Evolutionary conservation across 2,329 filamentous ascomycete genomes (phyloP).

Genomic region (Claviceps lovelessii): DNA sequence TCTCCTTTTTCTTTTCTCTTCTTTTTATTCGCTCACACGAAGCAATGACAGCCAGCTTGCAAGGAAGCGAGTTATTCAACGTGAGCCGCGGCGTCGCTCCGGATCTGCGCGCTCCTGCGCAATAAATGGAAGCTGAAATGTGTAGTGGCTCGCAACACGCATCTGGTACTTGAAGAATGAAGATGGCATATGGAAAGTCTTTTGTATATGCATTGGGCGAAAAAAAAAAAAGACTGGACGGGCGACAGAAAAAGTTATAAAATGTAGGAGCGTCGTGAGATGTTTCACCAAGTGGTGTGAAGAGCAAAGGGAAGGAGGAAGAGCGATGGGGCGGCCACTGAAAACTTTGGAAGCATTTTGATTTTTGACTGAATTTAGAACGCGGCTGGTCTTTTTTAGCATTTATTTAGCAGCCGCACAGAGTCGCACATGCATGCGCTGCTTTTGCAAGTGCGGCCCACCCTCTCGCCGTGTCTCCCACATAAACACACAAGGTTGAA

Average conservation of each 20-base stretch:
- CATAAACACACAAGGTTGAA: background rate
- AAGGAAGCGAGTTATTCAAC: conserved; percentile 15
- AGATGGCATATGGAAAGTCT: conserved; percentile 27
- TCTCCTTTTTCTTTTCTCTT: background rate
- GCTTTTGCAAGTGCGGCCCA: background rate
- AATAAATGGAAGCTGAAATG: conserved; percentile 33
- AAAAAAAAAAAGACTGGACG: background rate
- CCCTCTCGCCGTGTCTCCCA: background rate
- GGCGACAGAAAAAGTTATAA: conserved; percentile 2
- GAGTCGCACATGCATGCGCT: background rate
- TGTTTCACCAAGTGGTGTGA: conserved; percentile 8
- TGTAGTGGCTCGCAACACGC: conserved; percentile 36
- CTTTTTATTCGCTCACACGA: background rate
- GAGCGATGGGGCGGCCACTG: too few species aligned
- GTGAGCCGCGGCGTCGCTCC: conserved; percentile 43
- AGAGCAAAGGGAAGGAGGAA: background rate
- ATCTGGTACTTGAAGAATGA: conserved; percentile 44
- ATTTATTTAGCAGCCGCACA: background rate
- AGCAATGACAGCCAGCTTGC: conserved; percentile 1
- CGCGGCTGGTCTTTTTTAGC: background rate
- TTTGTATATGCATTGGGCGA: conserved; percentile 43
- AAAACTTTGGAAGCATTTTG: background rate
- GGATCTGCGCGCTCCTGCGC: conserved; percentile 42
- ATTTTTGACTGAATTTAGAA: background rate
- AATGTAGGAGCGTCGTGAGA: conserved; percentile 2